Conservation (phyloP, 225 moss, liverwort and hornwort genomes). For the Polytrichum commune region DNA sequence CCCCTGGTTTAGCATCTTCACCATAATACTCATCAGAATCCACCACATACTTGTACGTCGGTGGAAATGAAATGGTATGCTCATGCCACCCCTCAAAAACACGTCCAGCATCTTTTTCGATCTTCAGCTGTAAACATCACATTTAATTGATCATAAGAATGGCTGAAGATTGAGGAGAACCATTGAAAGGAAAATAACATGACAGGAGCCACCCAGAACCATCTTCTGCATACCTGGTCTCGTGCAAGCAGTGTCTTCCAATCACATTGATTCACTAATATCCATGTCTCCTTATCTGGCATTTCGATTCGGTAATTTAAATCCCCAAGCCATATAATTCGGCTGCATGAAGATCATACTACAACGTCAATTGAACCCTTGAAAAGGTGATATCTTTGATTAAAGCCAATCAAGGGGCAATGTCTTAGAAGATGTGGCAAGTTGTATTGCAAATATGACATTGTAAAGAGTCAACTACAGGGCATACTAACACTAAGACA, state of each 20-base stretch:
- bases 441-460: too few relatives aligned
- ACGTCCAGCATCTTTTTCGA: constrained; percentile 74
- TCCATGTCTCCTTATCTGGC: constrained; percentile 79
- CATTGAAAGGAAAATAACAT: neutral
- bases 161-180: too few relatives aligned
- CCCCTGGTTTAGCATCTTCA: constrained; percentile 56
- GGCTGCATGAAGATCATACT: constrained; percentile 44
- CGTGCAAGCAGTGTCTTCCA: constrained; percentile 73
- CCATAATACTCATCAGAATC: constrained; percentile 87
- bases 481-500: too few relatives aligned
- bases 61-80: constrained; percentile 70
- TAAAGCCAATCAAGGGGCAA: too few relatives aligned
- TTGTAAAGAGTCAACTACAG: too few relatives aligned
- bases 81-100: constrained; percentile 91
- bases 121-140: constrained; percentile 55
- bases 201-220: neutral
- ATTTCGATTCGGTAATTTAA: constrained; percentile 83
- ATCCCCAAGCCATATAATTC: constrained; percentile 92
- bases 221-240: constrained; percentile 60
- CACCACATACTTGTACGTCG: constrained; percentile 80
- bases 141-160: constrained; percentile 1
- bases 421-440: too few relatives aligned
- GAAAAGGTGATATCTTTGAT: too few relatives aligned
- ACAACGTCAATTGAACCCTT: too few relatives aligned
- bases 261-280: constrained; percentile 59